Base-by-base conservation (phyloP, 2,329 filamentous ascomycete species). In the Colletotrichum tanaceti region DNA sequence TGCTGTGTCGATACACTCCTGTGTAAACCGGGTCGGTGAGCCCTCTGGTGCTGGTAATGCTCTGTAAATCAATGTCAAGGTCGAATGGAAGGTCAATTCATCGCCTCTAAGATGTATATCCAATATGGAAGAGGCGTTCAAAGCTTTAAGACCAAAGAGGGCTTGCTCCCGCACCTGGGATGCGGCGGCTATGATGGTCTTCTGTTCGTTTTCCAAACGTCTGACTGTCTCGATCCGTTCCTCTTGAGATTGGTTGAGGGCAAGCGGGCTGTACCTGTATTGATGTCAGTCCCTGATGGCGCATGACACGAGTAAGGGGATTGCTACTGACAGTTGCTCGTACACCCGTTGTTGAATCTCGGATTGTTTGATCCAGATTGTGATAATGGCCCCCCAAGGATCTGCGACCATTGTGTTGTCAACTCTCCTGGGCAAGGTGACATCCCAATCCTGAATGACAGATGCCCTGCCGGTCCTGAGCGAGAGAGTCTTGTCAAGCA, bases 341-440 rank as follows among this genome's bases (percentile, higher is more conserved):
- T 91, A 91, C 5, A 89, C 83, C 16, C 85, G 80, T 16, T 87
- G 86, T 70, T 90, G 85, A 11, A 91, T 81, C 28, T 82, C 83
- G 10, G 86, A 84, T 7, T 87, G 81, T 32, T 80, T 80, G 47
- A 89, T 82, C 87, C 88, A 90, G 43, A 84, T 76, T 13, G 79
- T 76, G 32, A 87, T 84, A 28, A 89, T 77, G 9, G 77, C 74
- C 5, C 81, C 82, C 77, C 85, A 86, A 39, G 82, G 80, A 58
- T 81, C 75, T 38, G 80, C 79, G 18, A 74, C 72, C 60, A 68
- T 74, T 3, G 71, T 68, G 41, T 73, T 73, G 49, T 76, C 75
- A 60, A 72, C 74, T 13, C 71, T 79, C 38, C 80, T 77, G 3
- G 84, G 81, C 11, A 88, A 80, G 1, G 84, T 84, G 60, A 90